Percentiles rank a stretch among this genome's conserved stretches.
phyloP scores from a whole-genome alignment of 495 filamentous ascomycete genomes.

The Podospora bellae-mahoneyi region DNA sequence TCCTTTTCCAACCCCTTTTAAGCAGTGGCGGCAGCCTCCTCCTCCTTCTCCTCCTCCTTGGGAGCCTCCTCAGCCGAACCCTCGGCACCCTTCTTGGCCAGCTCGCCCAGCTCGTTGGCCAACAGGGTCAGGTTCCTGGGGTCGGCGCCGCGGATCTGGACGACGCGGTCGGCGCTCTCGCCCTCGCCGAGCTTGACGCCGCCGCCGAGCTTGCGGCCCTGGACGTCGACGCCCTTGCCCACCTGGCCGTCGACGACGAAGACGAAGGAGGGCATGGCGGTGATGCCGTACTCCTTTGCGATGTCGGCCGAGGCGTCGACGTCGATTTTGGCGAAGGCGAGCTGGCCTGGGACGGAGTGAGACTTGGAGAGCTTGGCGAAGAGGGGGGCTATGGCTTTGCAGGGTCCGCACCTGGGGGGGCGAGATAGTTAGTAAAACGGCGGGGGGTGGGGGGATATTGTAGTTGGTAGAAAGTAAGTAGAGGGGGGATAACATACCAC shows the following conservation, averaged over 20 bases:
- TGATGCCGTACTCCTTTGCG: conserved; percentile 44
- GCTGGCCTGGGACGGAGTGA: conserved; percentile 38
- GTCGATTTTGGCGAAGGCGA: conserved; percentile 60
- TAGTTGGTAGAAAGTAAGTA: conserved; percentile 45
- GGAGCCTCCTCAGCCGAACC: neutral
- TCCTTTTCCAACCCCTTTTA: neutral
- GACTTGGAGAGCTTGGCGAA: conserved; percentile 50
- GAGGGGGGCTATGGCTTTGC: conserved; percentile 63
- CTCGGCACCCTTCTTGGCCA: conserved; percentile 33
- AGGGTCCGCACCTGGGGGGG: conserved; percentile 51
- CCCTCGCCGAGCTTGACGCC: conserved; percentile 14
- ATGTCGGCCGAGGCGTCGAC: conserved; percentile 51
- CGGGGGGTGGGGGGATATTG: conserved; percentile 44
- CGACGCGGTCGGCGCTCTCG: conserved; percentile 24
- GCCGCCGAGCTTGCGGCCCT: conserved; percentile 5
- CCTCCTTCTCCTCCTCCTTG: neutral
- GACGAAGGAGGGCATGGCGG: conserved; percentile 77
- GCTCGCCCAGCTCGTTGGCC: conserved; percentile 33
- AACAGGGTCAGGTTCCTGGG: conserved; percentile 30
- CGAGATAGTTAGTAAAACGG: conserved; percentile 34
- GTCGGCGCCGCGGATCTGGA: conserved; percentile 38
- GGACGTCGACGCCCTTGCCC: conserved; percentile 60
- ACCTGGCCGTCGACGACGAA: conserved; percentile 72
- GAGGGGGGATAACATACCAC: conserved; percentile 69
- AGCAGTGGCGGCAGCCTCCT: neutral